Evolutionary conservation across 176 grass and related monocot species (phyloP), one percentile per base, ranked within the genome.

Genomic region (Thinopyrum elongatum): DNA sequence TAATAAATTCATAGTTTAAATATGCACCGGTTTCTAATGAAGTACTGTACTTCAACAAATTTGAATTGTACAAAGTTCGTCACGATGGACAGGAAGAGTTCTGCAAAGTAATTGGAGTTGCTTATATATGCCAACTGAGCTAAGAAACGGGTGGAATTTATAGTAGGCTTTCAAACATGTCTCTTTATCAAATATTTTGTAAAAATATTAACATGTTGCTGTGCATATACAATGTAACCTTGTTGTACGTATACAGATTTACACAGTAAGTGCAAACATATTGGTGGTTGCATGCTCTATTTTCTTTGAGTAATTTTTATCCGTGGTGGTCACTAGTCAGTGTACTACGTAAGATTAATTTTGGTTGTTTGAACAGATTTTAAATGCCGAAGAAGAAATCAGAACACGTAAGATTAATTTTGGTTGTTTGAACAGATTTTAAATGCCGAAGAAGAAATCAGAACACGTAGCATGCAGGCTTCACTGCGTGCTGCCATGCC

Each of bases 341-440:
- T 59, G 51, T 41, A 81, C 7, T 49, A 44, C 39, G 36, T 64
- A 28, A 8, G 4, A 69, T 74, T 83, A 17, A 35, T 65, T 65
- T 86, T 89, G 46, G 11, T 31, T 87, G 73, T 44, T 85, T 86
- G 69, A 62, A 58, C 87, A 98, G 93, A 92, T 99, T 79, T 88
- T 96, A 80, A 94, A 96, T 80, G 92, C 94, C 1, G 94, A 99
- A 90, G 97, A 96, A 88, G 97, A 99, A 86, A 91, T 99, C 64
- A 95, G 87, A 89, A 89, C 62, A 11, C 90, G 88, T n/a, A 93
- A 8, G 4, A 69, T 74, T 83, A 17, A 35, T 65, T 65, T 86
- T 89, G 46, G 11, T 31, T 87, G 73, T 44, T 85, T 86, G 69
- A 62, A 58, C 87, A 98, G 93, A 92, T 99, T 79, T 88, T 96